phyloP scores from a whole-genome alignment of 345 rosid genomes.

The Trapa incisa region DNA sequence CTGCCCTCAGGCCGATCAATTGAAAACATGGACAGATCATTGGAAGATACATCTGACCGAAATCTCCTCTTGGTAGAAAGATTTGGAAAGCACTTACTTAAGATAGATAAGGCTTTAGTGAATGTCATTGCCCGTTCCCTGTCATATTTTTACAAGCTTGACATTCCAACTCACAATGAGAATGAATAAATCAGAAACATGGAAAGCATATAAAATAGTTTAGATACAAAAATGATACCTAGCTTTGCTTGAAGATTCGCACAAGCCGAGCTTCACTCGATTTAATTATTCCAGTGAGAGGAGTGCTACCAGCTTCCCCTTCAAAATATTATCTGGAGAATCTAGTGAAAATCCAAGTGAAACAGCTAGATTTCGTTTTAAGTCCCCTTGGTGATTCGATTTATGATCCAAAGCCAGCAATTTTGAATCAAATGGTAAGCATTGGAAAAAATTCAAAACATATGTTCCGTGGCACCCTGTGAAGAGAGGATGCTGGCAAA shows the following conservation, averaged over 20 bases:
- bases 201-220: not conserved
- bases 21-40: slow-evolving; percentile 43
- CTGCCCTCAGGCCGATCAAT: slow-evolving; percentile 55
- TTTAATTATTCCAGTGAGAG: slow-evolving; percentile 70
- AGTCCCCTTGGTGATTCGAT: slow-evolving; percentile 61
- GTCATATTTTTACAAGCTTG: slow-evolving; percentile 19
- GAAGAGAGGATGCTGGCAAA: slow-evolving; percentile 55
- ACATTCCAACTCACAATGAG: not conserved
- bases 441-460: slow-evolving; percentile 56
- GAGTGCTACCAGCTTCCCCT: slow-evolving; percentile 44
- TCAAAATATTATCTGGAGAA: slow-evolving; percentile 41
- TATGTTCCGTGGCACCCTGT: slow-evolving; percentile 58
- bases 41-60: slow-evolving; percentile 53
- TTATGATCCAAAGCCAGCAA: slow-evolving; percentile 62
- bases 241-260: slow-evolving; percentile 57
- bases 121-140: slow-evolving; percentile 72
- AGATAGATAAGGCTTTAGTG: slow-evolving; percentile 65
- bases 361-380: slow-evolving; percentile 48
- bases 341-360: slow-evolving; percentile 72
- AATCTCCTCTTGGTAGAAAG: slow-evolving; percentile 79
- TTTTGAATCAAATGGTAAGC: slow-evolving; percentile 68
- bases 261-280: slow-evolving; percentile 49
- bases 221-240: slow-evolving; percentile 49
- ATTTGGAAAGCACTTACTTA: slow-evolving; percentile 65
- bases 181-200: not conserved